Base-by-base conservation (phyloP, 176 grass and related monocot species). In the Thalia dealbata region DNA sequence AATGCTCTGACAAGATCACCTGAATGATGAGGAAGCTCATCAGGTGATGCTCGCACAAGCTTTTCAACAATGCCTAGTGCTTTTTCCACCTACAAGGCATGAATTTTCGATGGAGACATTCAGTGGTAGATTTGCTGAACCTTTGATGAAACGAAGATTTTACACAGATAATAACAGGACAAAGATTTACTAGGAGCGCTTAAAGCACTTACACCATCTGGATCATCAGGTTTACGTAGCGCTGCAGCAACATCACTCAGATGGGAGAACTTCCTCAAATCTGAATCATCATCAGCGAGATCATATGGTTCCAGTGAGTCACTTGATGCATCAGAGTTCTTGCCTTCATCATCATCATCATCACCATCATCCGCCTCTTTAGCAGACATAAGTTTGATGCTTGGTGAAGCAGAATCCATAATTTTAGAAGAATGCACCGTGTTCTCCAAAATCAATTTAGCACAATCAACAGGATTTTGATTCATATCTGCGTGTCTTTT, bases 301-400 rank as follows among this genome's bases (percentile, higher is more conserved):
- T 97, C 93, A 88, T 97, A 97, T 7, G 93, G 93, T 68, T 97
- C 84, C 71, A 97, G 72, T 71, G 89, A 80, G 73, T 97, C 87
- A 79, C 87, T 90, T 66, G 69, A 89, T 74, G 74, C 81, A 85
- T 96, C 89, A 50, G 48, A 62, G 73, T 82, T 41, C 69, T 87
- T 71, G 65, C 48, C 59, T 79, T 86, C 79, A 61, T 76, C 78
- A 19, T 84, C 73, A 67, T 43, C 78, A 19, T 86, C 79, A 61
- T 76, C 78, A 19, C 82, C 73, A 67, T 43, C 78, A 19, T 84
- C 73, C 62, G 30, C 75, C 38, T 79, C 81, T 79, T 86, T 76
- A 70, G n/a, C 76, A 23, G 73, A 81, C 29, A 80, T 68, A 45
- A 76, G 52, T 63, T 50, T 79, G 78, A 52, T 46, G 24, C 61